Evolutionary conservation across 495 filamentous ascomycete genomes (phyloP).

Genomic region (Extremus antarcticus): DNA sequence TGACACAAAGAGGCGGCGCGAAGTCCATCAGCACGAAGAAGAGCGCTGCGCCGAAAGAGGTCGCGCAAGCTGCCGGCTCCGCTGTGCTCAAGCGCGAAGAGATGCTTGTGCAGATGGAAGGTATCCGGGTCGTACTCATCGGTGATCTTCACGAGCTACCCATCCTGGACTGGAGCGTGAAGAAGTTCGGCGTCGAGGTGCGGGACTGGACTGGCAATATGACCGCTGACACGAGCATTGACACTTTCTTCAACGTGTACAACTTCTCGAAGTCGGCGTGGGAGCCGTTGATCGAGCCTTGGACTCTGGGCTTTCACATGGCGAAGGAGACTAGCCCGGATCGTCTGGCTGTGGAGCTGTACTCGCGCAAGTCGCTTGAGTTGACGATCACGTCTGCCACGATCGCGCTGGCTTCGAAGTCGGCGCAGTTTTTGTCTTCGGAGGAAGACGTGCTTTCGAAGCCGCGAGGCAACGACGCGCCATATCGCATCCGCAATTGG

Average conservation of each 20-base stretch:
- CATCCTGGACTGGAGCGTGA: slow-evolving; percentile 86
- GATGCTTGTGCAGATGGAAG: slow-evolving; percentile 69
- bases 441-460: slow-evolving; percentile 92
- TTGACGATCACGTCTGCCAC: slow-evolving; percentile 87
- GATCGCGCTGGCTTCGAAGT: slow-evolving; percentile 86
- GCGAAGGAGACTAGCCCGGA: slow-evolving; percentile 67
- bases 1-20: slow-evolving; percentile 38
- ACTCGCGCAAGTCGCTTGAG: slow-evolving; percentile 81
- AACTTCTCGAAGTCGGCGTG: slow-evolving; percentile 98
- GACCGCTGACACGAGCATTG: slow-evolving; percentile 76
- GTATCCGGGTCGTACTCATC: slow-evolving; percentile 86
- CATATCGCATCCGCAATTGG: slow-evolving; percentile 87
- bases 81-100: slow-evolving; percentile 67
- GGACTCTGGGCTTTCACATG: slow-evolving; percentile 85
- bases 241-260: slow-evolving; percentile 92
- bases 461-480: slow-evolving; percentile 80
- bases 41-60: slow-evolving; percentile 23
- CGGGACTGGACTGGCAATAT: slow-evolving; percentile 84
- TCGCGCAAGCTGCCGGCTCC: slow-evolving; percentile 34
- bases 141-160: slow-evolving; percentile 92
- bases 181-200: slow-evolving; percentile 71
- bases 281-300: slow-evolving; percentile 94
- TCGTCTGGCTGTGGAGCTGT: slow-evolving; percentile 68
- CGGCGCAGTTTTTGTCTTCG: slow-evolving; percentile 75
- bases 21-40: slow-evolving; percentile 32